Base-by-base conservation (phyloP, 164 flowering plant species). In the Umbellularia californica region DNA sequence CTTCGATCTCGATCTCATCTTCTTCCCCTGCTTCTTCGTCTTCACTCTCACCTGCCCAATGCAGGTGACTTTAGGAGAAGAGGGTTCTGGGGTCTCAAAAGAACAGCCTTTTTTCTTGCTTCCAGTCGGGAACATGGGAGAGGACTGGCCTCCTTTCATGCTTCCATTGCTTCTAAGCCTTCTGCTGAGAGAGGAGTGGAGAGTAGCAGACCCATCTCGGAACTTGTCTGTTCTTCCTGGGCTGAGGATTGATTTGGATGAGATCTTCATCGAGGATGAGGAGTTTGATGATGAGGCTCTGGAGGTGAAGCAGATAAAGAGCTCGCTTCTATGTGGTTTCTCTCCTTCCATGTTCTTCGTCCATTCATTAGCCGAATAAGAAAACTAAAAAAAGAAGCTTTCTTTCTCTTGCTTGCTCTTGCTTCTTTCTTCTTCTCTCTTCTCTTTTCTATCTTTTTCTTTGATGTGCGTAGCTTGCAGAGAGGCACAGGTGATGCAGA, bases 41-140 rank as follows among this genome's bases (percentile, higher is more conserved):
- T 94, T 94, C 2, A 92, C 95, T 25, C 97, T 78, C 1, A 94
- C 97, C 71, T 92, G 98, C 2, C 97, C 97, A 64, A 94, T 94
- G 76, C 98, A 94, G 25, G 98, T 94, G 1, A 94, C 98, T 27
- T 92, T 94, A 0, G 97, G 98, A 3, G 98, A 94, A 13, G 92
- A 85, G 0, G 98, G 98, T 75, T 94, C 98, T 0, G 90, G 86
- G 60, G 86, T 90, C 5, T 94, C 98, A 33, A 88, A 90, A 24
- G 79, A 82, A 14, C 80, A 70, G 22, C 87, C 83, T 33, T 84
- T 77, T 60, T 84, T 87, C 85, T 81, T 84, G 13, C 75, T 76
- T 1, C 80, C 82, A 1, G 91, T 65, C 12, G 88, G 87, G 76
- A 91, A 88, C 91, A 92, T 90, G 2, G 98, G 97, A 3, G 93